Evolutionary conservation across 1,139 yeast genomes (phyloP).

Genomic region (Geotrichum carabidarum): DNA sequence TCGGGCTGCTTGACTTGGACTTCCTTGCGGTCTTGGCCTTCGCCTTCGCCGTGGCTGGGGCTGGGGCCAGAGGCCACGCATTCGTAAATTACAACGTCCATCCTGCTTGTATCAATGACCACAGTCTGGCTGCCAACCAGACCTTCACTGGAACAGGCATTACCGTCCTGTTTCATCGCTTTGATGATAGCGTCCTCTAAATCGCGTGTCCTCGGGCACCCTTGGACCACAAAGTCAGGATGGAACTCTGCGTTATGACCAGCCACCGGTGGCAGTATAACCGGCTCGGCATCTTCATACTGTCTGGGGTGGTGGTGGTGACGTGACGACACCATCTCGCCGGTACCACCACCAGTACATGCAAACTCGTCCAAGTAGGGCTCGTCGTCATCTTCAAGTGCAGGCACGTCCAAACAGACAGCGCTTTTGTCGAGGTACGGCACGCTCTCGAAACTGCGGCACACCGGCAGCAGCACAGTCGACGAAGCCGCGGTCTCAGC

Average conservation of each 20-base stretch:
- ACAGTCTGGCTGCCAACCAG: neutral
- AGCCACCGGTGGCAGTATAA: slow-evolving; percentile 29
- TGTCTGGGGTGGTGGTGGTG: neutral
- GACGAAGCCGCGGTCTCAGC: neutral
- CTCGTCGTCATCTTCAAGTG: slow-evolving; percentile 10
- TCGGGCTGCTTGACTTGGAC: too few relatives aligned
- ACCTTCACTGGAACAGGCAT: too few relatives aligned
- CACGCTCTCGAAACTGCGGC: slow-evolving; percentile 3
- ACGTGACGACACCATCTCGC: neutral
- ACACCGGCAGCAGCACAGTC: neutral
- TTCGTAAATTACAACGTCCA: neutral
- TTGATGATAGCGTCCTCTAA: slow-evolving; percentile 27
- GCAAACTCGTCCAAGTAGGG: neutral
- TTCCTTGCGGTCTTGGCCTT: too few relatives aligned
- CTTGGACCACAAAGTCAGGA: slow-evolving; percentile 32
- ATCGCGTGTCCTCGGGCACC: slow-evolving; percentile 27
- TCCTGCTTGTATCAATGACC: neutral
- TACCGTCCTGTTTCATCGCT: slow-evolving; percentile 24
- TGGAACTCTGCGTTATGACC: slow-evolving; percentile 32
- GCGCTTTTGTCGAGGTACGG: slow-evolving; percentile 8
- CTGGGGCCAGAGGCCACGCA: neutral
- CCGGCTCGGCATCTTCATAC: neutral
- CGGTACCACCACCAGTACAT: neutral
- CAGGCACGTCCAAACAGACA: slow-evolving; percentile 9
- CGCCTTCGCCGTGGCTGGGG: too few relatives aligned